Evolutionary conservation across 2,329 filamentous ascomycete species (phyloP).

Genomic region (Pyricularia sp.): DNA sequence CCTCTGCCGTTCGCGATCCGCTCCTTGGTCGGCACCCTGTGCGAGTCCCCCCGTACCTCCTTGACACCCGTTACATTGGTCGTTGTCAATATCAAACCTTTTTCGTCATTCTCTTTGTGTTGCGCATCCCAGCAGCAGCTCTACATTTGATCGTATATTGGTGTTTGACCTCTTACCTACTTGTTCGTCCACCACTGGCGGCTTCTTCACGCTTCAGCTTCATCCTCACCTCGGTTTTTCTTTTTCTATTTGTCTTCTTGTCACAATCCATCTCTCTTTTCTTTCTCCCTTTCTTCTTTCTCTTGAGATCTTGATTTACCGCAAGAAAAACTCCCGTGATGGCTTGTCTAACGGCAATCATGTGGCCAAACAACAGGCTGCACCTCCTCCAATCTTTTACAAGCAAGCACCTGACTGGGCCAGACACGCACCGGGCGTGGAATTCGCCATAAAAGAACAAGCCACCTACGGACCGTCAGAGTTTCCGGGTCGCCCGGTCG

Average conservation of each 20-base stretch:
- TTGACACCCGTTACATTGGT: not conserved
- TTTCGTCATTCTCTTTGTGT: conserved; percentile 5
- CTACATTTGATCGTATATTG: not conserved
- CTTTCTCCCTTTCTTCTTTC: conserved; percentile 29
- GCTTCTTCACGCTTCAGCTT: conserved; percentile 6
- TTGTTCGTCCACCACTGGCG: not conserved
- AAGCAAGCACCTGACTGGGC: conserved; percentile 12
- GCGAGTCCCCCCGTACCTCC: conserved; percentile 2
- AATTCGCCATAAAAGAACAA: not conserved
- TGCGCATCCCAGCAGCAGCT: not conserved
- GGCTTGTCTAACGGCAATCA: conserved; percentile 43
- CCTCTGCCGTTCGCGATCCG: not conserved
- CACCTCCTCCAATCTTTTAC: conserved; percentile 14
- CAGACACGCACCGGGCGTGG: conserved; percentile 11
- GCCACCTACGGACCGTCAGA: no score
- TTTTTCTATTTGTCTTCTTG: conserved; percentile 3
- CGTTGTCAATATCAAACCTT: conserved; percentile 5
- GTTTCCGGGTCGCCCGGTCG: conserved; percentile 1
- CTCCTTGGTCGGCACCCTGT: conserved; percentile 1
- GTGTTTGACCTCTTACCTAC: not conserved
- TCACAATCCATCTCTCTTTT: conserved; percentile 8
- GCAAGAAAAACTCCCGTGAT: conserved; percentile 23
- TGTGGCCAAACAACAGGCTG: conserved; percentile 36
- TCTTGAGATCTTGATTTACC: conserved; percentile 21
- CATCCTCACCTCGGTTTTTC: not conserved